Evolutionary conservation across 2,329 filamentous ascomycete genomes (phyloP).

Genomic region (Verticillium dahliae): DNA sequence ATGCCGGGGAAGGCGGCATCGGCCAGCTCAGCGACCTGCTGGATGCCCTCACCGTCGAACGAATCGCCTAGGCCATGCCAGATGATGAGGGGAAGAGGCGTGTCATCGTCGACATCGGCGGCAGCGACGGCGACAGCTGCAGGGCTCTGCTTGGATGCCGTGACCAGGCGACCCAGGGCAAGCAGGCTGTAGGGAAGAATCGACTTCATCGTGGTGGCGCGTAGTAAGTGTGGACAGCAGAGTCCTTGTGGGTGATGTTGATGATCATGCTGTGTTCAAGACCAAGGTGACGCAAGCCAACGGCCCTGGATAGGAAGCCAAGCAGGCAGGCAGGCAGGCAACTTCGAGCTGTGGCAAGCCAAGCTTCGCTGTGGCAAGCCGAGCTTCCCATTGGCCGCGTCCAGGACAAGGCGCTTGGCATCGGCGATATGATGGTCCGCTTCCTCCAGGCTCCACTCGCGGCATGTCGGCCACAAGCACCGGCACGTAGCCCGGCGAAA

Average conservation of each 20-base stretch:
- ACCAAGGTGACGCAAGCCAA: not conserved
- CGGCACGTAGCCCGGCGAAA: not conserved
- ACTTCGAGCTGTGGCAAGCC: not conserved
- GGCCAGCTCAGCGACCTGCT: constrained; percentile 63
- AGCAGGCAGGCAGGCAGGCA: constrained; percentile 1
- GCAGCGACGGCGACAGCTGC: constrained; percentile 4
- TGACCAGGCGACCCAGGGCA: constrained; percentile 18
- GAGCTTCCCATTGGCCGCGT: constrained; percentile 12
- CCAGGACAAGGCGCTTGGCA: not conserved
- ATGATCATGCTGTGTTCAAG: not conserved
- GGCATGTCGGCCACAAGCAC: not conserved
- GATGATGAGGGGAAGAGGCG: constrained; percentile 82
- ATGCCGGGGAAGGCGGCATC: constrained; percentile 73
- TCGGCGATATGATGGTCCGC: not conserved
- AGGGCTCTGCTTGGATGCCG: constrained; percentile 7
- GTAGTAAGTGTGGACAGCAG: constrained; percentile 4
- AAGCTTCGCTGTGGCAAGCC: constrained; percentile 7
- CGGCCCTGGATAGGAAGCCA: constrained; percentile 5
- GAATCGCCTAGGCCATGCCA: constrained; percentile 84
- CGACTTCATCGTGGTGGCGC: constrained; percentile 18
- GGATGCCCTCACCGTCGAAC: constrained; percentile 70
- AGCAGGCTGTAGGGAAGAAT: constrained; percentile 24
- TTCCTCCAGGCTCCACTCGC: not conserved
- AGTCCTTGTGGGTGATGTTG: not conserved
- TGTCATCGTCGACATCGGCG: constrained; percentile 40